Evolutionary conservation across 345 rosid species (phyloP), one percentile per base, ranked within the genome.

Genomic region (Boechera retrofracta): DNA sequence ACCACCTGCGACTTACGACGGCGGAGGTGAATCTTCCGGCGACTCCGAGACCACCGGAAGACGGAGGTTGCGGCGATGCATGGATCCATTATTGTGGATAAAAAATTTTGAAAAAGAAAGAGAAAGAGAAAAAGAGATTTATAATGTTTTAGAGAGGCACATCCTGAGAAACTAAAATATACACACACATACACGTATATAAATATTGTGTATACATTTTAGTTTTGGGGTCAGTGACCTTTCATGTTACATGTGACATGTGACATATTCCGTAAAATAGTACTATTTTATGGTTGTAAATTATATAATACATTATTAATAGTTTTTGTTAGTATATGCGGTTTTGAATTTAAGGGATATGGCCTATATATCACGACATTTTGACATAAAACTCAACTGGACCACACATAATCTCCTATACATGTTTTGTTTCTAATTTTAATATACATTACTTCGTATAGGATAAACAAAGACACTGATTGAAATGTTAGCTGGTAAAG

Each of bases 1-100:
- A 89, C 82, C 2, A 85, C 74, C 0, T 87, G 87, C 8, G 84
- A 72, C 49, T 86, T 88, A 0, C 91, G 77, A 12, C 87, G 83
- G 0, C 87, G 87, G 5, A 82, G 56, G 21, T 61, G 62, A 39
- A 86, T 44, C 54, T 80, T 83, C 70, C 87, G 85, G 41, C 80
- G 83, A 10, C 49, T 54, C 26, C 74, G 45, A 55, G 76, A 45
- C 60, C 77, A 81, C 18, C 76, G 52, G 69, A 74, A 64, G 18
- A 79, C 15, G 5, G 82, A 41, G 41, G 73, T 62, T 12, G 64
- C 15, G 29, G 63, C 32, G 49, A 44, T 24, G 39, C 65, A 45
- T 31, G 29, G 71, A 36, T 73, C 82, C 82, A 79, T 76, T 63
- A 15, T 5, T 21, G 5, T 60, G 56, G n/a, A 13, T 15, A 3